These are phyloP conservation scores for Populus trichocarpa DNA, from an alignment of 441 rosid genomes.

Conservation along the genomic window DNA sequence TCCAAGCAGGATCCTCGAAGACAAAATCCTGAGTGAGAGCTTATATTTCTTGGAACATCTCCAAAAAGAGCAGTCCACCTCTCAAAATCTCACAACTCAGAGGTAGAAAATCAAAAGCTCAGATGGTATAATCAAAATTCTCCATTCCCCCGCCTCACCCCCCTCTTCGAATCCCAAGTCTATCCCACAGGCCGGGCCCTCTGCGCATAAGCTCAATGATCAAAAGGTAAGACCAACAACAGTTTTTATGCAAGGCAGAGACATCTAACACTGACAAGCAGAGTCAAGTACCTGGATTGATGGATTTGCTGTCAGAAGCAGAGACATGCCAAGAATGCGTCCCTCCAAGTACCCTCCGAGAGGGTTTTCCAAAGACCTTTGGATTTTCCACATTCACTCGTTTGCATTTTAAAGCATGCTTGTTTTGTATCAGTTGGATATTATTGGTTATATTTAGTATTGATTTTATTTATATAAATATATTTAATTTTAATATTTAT, in stretches of 20 bases:
- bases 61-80: neutral
- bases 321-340: conserved; percentile 86
- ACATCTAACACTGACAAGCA: neutral
- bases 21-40: neutral
- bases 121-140: neutral
- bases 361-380: conserved; percentile 78
- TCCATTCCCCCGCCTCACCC: neutral
- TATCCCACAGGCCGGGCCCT: neutral
- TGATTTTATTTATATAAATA: too few species aligned
- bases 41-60: neutral
- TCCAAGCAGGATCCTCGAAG: neutral
- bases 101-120: neutral
- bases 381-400: conserved; percentile 78
- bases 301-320: conserved; percentile 78
- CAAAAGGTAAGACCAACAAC: neutral
- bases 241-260: neutral
- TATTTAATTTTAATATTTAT: too few species aligned
- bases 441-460: too few species aligned
- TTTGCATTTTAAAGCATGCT: conserved; percentile 89
- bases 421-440: neutral
- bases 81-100: neutral
- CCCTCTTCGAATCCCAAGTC: neutral
- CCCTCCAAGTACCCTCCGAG: conserved; percentile 58
- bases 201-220: neutral
- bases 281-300: conserved; percentile 62